Evolutionary conservation across 2,329 filamentous ascomycete species (phyloP), one percentile per base, ranked within the genome.

Genomic region (Scedosporium dehoogii): DNA sequence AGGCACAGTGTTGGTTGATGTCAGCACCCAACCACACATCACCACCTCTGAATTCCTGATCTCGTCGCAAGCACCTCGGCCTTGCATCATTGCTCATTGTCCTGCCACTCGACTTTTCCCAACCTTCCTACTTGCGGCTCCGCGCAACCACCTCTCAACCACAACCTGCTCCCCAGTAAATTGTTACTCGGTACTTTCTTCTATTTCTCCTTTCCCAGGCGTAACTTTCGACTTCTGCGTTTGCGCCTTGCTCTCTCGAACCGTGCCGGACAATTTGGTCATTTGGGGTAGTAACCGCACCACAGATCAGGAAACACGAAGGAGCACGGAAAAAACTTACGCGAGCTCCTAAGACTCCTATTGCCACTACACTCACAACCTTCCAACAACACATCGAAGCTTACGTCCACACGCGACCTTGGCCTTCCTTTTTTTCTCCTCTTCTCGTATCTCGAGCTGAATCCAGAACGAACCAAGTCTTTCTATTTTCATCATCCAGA

Each of bases 31-130:
- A 46, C 44, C 10, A 6, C 3, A 56, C 21, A 6, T 27, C 21
- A 16, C 53, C 27, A 25, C 53, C n/a, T 56, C 29, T 29, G 23
- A 29, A 14, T 21, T 58, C 27, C 44, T 59, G n/a, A 21, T 21
- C 44, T 33, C 14, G 38, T 23, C 38, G 27, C 56, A 10, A 59
- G 38, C 57, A 42, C 57, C 41, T 59, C 21, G 25, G 38, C 38
- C 44, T 46, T 41, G 38, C 23, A 44, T 44, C 33, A 38, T 44
- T 59, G 33, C 9, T 33, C 29, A 33, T 6, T 33, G 48, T 59
- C 58, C 58, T 25, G 41, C 58, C 58, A 59, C 58, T 59, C 44
- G 58, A 59, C 41, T 59, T 59, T 59, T 29, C 41, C 58, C 18
- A 46, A 25, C 58, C 25, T 41, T 58, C 41, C 14, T 38, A 38